A percentile compares a stretch with the other conserved stretches of the same genome.
These are phyloP conservation scores for Stephanocyclus meneghinianus DNA, from an alignment of 352 stramenopile species.

Conservation along the genomic window DNA sequence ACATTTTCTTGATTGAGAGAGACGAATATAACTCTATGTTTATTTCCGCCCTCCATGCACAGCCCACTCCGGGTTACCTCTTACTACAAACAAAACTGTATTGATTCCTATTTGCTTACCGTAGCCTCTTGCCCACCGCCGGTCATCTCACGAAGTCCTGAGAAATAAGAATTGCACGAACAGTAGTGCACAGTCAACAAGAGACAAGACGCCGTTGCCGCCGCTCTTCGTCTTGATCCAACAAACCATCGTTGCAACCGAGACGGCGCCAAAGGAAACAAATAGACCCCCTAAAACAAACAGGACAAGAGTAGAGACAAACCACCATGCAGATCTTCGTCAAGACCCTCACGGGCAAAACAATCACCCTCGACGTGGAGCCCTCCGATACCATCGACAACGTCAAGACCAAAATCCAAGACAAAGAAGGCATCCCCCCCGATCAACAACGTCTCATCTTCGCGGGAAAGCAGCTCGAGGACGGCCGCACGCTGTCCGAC, in stretches of 20 bases:
- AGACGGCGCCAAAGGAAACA: background rate
- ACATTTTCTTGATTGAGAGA: no score
- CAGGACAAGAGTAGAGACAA: slow-evolving; percentile 10
- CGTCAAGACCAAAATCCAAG: slow-evolving; percentile 99
- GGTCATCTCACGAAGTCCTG: background rate
- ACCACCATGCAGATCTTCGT: slow-evolving; percentile 89
- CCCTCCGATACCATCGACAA: slow-evolving; percentile 99
- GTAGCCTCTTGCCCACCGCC: background rate
- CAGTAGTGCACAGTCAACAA: background rate
- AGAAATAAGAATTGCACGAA: background rate
- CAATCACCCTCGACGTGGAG: slow-evolving; percentile 99
- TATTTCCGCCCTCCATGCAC: no score
- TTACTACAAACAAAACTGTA: slow-evolving; percentile 6
- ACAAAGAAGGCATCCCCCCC: slow-evolving; percentile 97
- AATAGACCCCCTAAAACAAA: background rate
- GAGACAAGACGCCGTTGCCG: background rate
- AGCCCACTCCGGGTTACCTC: background rate
- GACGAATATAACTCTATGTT: no score
- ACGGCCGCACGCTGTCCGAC: slow-evolving; percentile 87
- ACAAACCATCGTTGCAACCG: background rate
- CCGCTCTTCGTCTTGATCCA: background rate
- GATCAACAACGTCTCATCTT: slow-evolving; percentile 89
- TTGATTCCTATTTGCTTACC: background rate
- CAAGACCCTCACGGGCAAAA: slow-evolving; percentile 96
- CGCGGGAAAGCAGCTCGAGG: slow-evolving; percentile 89